Base-by-base conservation (phyloP, 495 filamentous ascomycete species). In the Chaetomium cochliodes region DNA sequence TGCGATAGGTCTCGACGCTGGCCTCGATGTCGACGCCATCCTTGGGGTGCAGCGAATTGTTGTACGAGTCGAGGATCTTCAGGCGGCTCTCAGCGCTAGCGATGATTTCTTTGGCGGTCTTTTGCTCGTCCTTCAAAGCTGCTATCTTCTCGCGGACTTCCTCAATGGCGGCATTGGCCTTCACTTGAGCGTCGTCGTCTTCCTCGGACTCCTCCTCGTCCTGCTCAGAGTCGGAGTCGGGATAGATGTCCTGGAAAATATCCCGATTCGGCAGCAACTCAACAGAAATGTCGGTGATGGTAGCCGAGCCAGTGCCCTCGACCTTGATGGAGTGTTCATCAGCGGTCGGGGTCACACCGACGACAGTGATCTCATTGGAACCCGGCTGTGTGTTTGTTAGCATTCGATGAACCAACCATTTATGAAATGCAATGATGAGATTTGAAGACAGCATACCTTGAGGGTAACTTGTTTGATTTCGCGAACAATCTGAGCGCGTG, bases 321-420 rank as follows among this genome's bases (percentile, higher is more conserved):
- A 92, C 85, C 67, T 88, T 88, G 76, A 91, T 85, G 37, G 86
- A 89, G 70, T 87, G 79, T 67, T 86, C 79, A 63, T 90, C 87
- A 46, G 84, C 79, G 15, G 81, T 84, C 3, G 86, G 87, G 8
- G 86, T 84, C 30, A 92, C 77, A 16, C 88, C 90, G 16, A 84
- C 70, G 30, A 92, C 79, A 8, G 80, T 84, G 63, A 93, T 84
- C 63, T 90, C 81, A 69, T 88, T 88, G 23, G 81, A 67, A 12
- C 86, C 87, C 25, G 82, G 80, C 82, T 89, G 67, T 1, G 28
- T 37, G 33, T 25, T 22, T 28, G 47, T 70, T 30, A 67, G 64
- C 20, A 30, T 30, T 30, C 28, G 28, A 30, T 30, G 3, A n/a
- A n/a, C n/a, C n/a, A n/a, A n/a, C n/a, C n/a, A n/a, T n/a, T n/a